These are phyloP conservation scores for Nannochloropsis gaditana DNA, from an alignment of 108 stramenopile genomes.

Conservation along the genomic window DNA sequence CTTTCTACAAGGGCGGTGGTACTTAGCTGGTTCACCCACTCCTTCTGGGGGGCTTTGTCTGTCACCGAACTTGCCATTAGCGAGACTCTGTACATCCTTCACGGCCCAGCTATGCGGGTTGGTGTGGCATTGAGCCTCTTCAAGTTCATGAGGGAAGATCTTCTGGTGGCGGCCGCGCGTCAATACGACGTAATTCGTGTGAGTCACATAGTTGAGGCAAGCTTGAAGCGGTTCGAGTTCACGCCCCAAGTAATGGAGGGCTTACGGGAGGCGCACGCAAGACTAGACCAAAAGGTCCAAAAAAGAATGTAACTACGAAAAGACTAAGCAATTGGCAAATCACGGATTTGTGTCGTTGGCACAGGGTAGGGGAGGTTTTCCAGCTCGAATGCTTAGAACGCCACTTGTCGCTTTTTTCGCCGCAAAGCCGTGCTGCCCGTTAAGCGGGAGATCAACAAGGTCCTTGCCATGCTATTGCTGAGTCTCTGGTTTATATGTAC, in stretches of 20 bases:
- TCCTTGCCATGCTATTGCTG: no score
- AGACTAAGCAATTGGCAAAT: no score
- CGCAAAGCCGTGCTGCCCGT: no score
- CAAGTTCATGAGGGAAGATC: neutral
- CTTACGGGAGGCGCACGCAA: no score
- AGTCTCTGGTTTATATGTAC: no score
- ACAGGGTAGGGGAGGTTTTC: no score
- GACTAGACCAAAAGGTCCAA: no score
- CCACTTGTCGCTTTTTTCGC: no score
- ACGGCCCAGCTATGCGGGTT: neutral
- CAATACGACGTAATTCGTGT: neutral
- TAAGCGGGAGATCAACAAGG: no score
- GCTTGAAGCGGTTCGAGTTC: neutral
- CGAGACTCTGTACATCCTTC: neutral
- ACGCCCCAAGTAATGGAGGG: neutral
- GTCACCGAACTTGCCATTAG: conserved; percentile 17
- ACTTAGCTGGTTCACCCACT: neutral
- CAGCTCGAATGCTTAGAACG: no score
- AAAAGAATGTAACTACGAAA: no score
- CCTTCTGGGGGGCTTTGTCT: conserved; percentile 9
- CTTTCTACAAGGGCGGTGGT: neutral
- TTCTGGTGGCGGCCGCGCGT: neutral
- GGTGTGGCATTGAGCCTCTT: neutral
- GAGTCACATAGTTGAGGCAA: neutral
- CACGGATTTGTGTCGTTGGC: no score